phyloP scores from a whole-genome alignment of 352 stramenopile species.

The Plasmopara halstedii region DNA sequence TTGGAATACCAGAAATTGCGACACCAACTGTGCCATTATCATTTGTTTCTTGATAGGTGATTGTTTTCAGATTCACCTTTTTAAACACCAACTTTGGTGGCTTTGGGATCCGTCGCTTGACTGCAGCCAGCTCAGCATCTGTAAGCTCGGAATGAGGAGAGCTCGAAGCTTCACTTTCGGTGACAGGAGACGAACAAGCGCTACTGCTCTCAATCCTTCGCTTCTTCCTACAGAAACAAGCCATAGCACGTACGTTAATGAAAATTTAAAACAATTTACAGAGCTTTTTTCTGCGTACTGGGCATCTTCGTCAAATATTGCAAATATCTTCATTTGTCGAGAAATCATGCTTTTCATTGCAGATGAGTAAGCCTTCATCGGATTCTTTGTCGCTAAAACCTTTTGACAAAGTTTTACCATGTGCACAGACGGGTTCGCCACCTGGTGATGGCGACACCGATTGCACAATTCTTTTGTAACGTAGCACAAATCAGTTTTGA shows the following conservation, averaged over 20 bases:
- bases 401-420: constrained; percentile 78
- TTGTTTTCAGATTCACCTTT: constrained; percentile 77
- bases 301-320: constrained; percentile 55
- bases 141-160: constrained; percentile 65
- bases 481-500: constrained; percentile 49
- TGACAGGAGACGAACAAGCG: constrained; percentile 40
- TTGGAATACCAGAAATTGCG: constrained; percentile 73
- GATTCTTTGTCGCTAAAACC: constrained; percentile 56
- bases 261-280: too few species aligned
- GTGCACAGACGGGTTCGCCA: constrained; percentile 76
- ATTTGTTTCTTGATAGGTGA: constrained; percentile 80
- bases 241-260: constrained; percentile 5
- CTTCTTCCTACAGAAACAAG: constrained; percentile 49
- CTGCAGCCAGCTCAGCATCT: constrained; percentile 69
- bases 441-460: constrained; percentile 71
- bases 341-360: constrained; percentile 85
- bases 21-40: constrained; percentile 85
- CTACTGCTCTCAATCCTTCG: constrained; percentile 51
- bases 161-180: constrained; percentile 54
- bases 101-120: constrained; percentile 78
- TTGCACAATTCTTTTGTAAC: constrained; percentile 74
- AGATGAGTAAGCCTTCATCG: constrained; percentile 75
- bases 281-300: too few species aligned
- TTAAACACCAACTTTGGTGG: constrained; percentile 77
- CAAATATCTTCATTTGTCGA: constrained; percentile 73